Conservation (phyloP, 179 eudicot species). For the Gypsophila paniculata region DNA sequence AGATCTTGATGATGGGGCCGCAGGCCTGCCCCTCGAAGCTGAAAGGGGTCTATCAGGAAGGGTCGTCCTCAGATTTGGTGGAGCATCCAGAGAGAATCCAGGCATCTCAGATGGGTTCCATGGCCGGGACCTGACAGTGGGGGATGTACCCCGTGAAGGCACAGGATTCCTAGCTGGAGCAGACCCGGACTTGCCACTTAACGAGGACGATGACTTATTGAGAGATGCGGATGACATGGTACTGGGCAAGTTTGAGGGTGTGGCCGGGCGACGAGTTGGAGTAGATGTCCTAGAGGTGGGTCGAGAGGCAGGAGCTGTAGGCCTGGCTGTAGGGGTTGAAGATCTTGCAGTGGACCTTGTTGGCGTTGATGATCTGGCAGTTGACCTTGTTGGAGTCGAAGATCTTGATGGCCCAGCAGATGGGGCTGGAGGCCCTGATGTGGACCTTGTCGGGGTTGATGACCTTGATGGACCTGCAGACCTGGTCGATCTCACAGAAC, state of each 20-base stretch:
- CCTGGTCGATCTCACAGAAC: constrained; percentile 42
- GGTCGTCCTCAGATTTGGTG: constrained; percentile 93
- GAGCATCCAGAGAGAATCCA: constrained; percentile 88
- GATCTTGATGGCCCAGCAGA: constrained; percentile 48
- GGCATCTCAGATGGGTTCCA: constrained; percentile 99
- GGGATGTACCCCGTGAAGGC: constrained; percentile 69
- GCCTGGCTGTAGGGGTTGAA: constrained; percentile 75
- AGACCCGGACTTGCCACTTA: constrained; percentile 47
- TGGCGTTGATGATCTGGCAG: constrained; percentile 70
- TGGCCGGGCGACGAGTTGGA: constrained; percentile 64
- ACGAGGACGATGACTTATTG: constrained; percentile 51
- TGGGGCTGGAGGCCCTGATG: constrained; percentile 66
- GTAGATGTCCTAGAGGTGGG: constrained; percentile 71
- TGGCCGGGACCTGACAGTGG: constrained; percentile 71
- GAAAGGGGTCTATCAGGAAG: constrained; percentile 84
- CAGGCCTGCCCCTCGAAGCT: constrained; percentile 86
- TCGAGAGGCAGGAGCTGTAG: constrained; percentile 54
- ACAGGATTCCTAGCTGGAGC: constrained; percentile 48
- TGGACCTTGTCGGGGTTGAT: constrained; percentile 69
- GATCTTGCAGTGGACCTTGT: constrained; percentile 70
- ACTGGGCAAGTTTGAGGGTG: constrained; percentile 38
- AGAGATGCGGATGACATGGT: constrained; percentile 38
- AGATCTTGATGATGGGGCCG: constrained; percentile 65
- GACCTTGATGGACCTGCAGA: constrained; percentile 69
- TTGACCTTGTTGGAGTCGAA: constrained; percentile 54